Evolutionary conservation across 108 stramenopile species (phyloP).

Genomic region (Aureococcus anophagefferens): DNA sequence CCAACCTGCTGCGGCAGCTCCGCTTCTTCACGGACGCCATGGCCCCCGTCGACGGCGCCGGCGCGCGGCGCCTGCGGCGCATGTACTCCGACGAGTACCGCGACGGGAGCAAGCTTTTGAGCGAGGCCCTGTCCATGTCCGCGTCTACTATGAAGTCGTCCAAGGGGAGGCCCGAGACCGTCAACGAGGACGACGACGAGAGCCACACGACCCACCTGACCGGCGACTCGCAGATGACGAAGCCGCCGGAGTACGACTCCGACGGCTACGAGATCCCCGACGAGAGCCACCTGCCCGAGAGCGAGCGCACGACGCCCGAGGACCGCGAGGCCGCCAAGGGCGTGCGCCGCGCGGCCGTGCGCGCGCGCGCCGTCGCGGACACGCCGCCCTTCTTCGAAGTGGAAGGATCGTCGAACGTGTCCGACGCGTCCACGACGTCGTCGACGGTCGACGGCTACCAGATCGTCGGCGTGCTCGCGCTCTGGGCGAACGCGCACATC

Average conservation of each 20-base stretch:
- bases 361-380: too few species aligned
- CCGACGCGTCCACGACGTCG: neutral
- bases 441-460: neutral
- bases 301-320: too few species aligned
- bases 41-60: neutral
- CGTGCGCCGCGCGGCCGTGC: too few species aligned
- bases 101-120: too few species aligned
- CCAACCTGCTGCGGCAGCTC: conserved; percentile 3
- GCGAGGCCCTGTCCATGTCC: too few species aligned
- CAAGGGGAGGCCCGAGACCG: neutral
- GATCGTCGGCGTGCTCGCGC: conserved; percentile 4
- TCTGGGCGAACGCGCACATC: conserved; percentile 6
- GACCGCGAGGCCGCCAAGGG: too few species aligned
- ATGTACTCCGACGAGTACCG: conserved; percentile 3
- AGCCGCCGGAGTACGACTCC: neutral
- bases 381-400: too few species aligned
- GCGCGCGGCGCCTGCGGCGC: too few species aligned
- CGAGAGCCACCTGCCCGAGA: too few species aligned
- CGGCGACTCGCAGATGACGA: too few species aligned
- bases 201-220: too few species aligned
- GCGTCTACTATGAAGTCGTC: neutral
- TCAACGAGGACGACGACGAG: conserved; percentile 9
- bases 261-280: neutral
- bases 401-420: too few species aligned
- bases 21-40: conserved; percentile 4